A percentile compares a stretch with the other conserved stretches of the same genome.
Evolutionary conservation across 1,284 basidiomycete genomes (phyloP).

Genomic region (Gomphus bonarii): DNA sequence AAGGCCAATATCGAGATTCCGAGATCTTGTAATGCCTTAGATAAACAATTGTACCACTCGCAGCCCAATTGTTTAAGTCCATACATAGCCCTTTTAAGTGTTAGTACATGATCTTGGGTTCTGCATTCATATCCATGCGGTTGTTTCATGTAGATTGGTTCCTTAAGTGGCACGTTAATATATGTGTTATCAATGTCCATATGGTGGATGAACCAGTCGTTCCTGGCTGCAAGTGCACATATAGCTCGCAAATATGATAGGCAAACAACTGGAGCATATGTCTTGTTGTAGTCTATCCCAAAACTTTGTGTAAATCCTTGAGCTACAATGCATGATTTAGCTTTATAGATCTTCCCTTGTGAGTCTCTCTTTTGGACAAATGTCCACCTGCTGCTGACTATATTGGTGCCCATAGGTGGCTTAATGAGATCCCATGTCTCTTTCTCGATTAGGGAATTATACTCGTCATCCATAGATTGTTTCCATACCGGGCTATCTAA

Average conservation of each 20-base stretch:
- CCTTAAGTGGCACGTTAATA: conserved; percentile 15
- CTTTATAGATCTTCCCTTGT: conserved; percentile 17
- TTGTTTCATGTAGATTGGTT: conserved; percentile 20
- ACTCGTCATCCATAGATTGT: not conserved
- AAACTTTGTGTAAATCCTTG: conserved; percentile 26
- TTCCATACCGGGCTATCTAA: not conserved
- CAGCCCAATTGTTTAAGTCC: conserved; percentile 18
- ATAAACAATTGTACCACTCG: conserved; percentile 24
- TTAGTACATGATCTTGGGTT: not conserved
- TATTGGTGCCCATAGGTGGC: conserved; percentile 15
- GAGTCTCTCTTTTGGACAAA: conserved; percentile 24
- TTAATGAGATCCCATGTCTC: conserved; percentile 15
- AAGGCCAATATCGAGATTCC: conserved; percentile 16
- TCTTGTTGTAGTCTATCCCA: conserved; percentile 23
- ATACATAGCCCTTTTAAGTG: conserved; percentile 21
- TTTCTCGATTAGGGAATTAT: not conserved
- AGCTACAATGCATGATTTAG: conserved; percentile 27
- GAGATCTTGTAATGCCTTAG: conserved; percentile 15
- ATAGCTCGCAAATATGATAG: no score
- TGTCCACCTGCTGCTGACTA: conserved; percentile 22
- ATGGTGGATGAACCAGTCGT: no score
- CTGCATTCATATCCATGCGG: conserved; percentile 13
- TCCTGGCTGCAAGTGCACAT: no score
- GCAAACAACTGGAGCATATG: conserved; percentile 22
- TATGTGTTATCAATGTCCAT: not conserved